These are phyloP conservation scores for Colletotrichum noveboracense DNA, from an alignment of 2,329 filamentous ascomycete species.

Conservation along the genomic window DNA sequence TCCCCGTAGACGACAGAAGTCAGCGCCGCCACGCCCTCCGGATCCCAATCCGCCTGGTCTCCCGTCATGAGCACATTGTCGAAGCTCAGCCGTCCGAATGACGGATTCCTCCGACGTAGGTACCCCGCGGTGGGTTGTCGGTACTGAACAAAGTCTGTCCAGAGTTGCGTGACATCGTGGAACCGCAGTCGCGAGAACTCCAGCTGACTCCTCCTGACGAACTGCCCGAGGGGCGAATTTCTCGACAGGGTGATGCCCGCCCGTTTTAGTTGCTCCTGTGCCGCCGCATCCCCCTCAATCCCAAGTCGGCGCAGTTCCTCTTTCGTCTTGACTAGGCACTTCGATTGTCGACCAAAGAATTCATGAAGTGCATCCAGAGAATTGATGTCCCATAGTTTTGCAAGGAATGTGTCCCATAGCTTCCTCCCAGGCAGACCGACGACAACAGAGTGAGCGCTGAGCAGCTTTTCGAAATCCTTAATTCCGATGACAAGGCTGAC, in stretches of 20 bases:
- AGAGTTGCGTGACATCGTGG: slow-evolving; percentile 77
- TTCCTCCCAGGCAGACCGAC: slow-evolving; percentile 73
- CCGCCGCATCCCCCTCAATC: slow-evolving; percentile 49
- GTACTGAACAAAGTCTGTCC: slow-evolving; percentile 84
- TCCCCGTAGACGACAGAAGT: slow-evolving; percentile 57
- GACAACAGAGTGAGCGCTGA: slow-evolving; percentile 55
- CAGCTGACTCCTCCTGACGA: slow-evolving; percentile 76
- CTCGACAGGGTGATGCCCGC: slow-evolving; percentile 68
- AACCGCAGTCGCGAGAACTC: slow-evolving; percentile 86
- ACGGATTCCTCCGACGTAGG: slow-evolving; percentile 67
- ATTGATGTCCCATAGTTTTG: slow-evolving; percentile 82
- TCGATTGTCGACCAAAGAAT: slow-evolving; percentile 70
- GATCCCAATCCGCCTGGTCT: slow-evolving; percentile 55
- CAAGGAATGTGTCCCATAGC: slow-evolving; percentile 88
- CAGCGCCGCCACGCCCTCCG: slow-evolving; percentile 47
- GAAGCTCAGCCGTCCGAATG: slow-evolving; percentile 61
- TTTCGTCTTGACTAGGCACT: slow-evolving; percentile 65
- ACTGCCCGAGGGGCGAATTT: slow-evolving; percentile 81
- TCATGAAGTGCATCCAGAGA: slow-evolving; percentile 80
- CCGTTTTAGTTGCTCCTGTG: slow-evolving; percentile 26
- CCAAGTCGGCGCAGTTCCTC: slow-evolving; percentile 63
- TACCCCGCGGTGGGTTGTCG: slow-evolving; percentile 74
- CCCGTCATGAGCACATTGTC: slow-evolving; percentile 60
- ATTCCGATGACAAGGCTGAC: slow-evolving; percentile 60
- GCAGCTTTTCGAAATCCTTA: slow-evolving; percentile 64